phyloP scores from a whole-genome alignment of 495 filamentous ascomycete species.

The Articulospora tetracladia region DNA sequence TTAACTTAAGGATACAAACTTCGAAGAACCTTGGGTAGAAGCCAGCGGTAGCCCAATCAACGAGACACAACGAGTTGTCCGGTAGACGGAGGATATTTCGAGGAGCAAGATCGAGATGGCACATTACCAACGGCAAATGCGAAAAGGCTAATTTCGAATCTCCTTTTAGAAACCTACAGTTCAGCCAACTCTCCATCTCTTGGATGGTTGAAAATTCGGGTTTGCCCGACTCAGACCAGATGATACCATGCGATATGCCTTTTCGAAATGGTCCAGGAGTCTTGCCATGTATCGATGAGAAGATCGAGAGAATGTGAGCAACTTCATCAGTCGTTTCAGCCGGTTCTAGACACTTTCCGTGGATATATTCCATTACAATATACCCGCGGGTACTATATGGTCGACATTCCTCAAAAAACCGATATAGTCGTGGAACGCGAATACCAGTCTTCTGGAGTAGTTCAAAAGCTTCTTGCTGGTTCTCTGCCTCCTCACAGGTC shows the following conservation, averaged over 20 bases:
- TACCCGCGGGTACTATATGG: constrained; percentile 19
- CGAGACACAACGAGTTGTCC: constrained; percentile 10
- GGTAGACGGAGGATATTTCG: constrained; percentile 18
- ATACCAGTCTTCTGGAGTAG: constrained; percentile 27
- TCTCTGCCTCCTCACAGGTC: constrained; percentile 29
- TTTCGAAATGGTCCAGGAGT: constrained; percentile 20
- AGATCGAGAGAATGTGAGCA: constrained; percentile 23
- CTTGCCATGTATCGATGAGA: constrained; percentile 17
- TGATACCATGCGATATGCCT: constrained; percentile 1
- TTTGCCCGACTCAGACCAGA: constrained; percentile 3
- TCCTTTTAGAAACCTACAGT: constrained; percentile 2
- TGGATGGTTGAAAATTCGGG: not conserved
- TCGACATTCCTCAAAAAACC: constrained; percentile 25
- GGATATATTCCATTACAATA: constrained; percentile 34
- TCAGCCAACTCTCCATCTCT: constrained; percentile 13
- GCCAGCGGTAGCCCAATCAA: constrained; percentile 25
- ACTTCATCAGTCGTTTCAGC: constrained; percentile 23
- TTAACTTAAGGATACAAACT: constrained; percentile 2
- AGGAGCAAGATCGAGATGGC: constrained; percentile 25
- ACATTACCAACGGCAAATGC: constrained; percentile 13
- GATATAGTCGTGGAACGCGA: constrained; percentile 31
- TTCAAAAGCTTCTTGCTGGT: constrained; percentile 28
- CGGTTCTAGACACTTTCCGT: constrained; percentile 25
- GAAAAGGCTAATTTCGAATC: not conserved
- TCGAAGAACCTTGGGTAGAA: constrained; percentile 24